These are phyloP conservation scores for Neurospora sp. DNA, from an alignment of 495 filamentous ascomycete species.

Conservation along the genomic window DNA sequence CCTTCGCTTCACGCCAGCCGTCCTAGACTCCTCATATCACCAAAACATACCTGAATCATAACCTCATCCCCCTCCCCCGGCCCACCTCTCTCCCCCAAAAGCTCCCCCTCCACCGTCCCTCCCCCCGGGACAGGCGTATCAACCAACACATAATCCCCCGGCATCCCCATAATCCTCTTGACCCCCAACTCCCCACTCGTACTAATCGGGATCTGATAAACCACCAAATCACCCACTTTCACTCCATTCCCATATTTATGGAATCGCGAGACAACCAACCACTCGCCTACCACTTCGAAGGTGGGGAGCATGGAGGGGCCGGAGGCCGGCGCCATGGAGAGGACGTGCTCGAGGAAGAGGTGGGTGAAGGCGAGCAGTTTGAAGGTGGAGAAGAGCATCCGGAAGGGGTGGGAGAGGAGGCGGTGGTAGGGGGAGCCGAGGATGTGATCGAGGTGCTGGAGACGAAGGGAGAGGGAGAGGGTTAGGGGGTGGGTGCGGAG, in stretches of 20 bases:
- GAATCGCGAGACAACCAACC: conserved; percentile 52
- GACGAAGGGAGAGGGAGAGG: not conserved
- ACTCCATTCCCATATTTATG: conserved; percentile 60
- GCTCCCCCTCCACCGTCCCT: not conserved
- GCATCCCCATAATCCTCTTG: conserved; percentile 80
- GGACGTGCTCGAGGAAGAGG: conserved; percentile 46
- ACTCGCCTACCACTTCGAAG: conserved; percentile 53
- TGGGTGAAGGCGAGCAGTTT: conserved; percentile 45
- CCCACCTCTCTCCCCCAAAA: not conserved
- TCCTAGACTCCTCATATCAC: no score
- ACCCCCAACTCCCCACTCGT: conserved; percentile 42
- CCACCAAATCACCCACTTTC: conserved; percentile 74
- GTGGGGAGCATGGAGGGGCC: conserved; percentile 81
- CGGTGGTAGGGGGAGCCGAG: not conserved
- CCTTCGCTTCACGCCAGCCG: no score
- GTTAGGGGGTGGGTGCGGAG: not conserved
- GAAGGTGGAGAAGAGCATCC: conserved; percentile 21
- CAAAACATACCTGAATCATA: conserved; percentile 64
- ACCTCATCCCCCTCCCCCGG: conserved; percentile 17
- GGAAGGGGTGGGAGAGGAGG: conserved; percentile 27
- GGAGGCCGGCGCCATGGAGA: conserved; percentile 38
- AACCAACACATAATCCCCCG: conserved; percentile 78
- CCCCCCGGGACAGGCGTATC: conserved; percentile 43
- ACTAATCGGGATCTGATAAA: conserved; percentile 62
- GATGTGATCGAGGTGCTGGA: conserved; percentile 2